Base-by-base conservation (phyloP, 2,329 filamentous ascomycete genomes). In the Cadophora gregata region DNA sequence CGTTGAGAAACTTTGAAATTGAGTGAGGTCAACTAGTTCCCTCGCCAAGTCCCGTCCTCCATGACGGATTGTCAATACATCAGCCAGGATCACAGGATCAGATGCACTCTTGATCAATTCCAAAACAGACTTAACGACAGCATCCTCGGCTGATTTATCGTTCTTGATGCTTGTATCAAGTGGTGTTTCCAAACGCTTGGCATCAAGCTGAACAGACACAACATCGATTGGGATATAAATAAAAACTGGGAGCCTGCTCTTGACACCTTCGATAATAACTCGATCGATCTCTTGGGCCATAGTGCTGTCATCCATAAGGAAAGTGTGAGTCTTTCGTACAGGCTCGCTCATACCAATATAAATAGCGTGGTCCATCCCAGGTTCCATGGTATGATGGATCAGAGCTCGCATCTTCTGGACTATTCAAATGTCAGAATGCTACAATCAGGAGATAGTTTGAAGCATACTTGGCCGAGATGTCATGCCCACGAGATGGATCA, bases 221-320 rank as follows among this genome's bases (percentile, higher is more conserved):
- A 87, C 77, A 70, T 88, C 86, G 14, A 81, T 80, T 0, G 86
- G 86, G 4, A 88, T 71, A 68, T 85, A 82, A 24, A 88, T 81
- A 66, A 86, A 88, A 0, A 85, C 86, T 0, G 86, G 86, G 2
- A 84, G 79, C 64, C 83, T 85, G 45, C 85, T 81, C 56, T 83
- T 70, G 38, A 87, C 75, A 55, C 83, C 85, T 65, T 85, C 80
- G 64, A 78, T 77, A 36, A 88, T 75, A 4, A 82, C 79, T 56
- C 79, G 74, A 70, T 88, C 86, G 29, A 88, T 85, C 65, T 83
- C 79, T 29, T 80, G 78, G 0, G 85, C 79, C 16, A 81, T 87
- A 19, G 82, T 82, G 9, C 91, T 87, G 58, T 91, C 91, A 71
- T 91, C 89, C 53, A 67, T 84, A 78, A 8, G 68, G 61, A 79